Base-by-base conservation (phyloP, 805 yeast genomes). In the Barnettozyma sp. region DNA sequence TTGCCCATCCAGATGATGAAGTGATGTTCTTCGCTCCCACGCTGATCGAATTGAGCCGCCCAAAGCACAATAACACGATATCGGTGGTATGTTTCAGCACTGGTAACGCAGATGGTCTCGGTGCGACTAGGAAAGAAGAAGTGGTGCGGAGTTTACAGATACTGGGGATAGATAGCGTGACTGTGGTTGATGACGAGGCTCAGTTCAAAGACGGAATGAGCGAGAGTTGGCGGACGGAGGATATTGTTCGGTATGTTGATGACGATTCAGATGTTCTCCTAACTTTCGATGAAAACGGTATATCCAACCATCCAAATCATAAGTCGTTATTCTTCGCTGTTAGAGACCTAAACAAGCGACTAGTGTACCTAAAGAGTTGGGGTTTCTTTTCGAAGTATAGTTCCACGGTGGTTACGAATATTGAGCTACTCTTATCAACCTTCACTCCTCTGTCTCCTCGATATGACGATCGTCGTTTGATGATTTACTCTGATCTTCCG, bases 1-100 rank as follows among this genome's bases (percentile, higher is more conserved):
- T 87, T 26, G 96, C 95, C 1, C 99, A 92, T 58, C 99, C 99
- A 0, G 99, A 92, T 58, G 99, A 92, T 57, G 99, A 92, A 59
- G 88, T 86, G 34, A 92, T 92, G 98, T 92, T 92, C 59, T 92
- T 92, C 51, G 76, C 86, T 1, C 98, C 98, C 0, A 66, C 88
- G 0, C 45, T 87, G 22, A 56, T 72, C 7, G 79, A 74, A 43
- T 43, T 68, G n/a, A 44, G 67, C 8, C 69, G 70, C 41, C 59
- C 68, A 1, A 58, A 66, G 33, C 63, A 72, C 45, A 54, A 64
- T 35, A 81, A 80, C 49, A 44, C 52, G 7, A 60, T 87, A 12
- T 66, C 71, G 25, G 50, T 88, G 10, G 50, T 86, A 7, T 84
- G 94, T 44, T 70, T 85, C 36, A 80, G 94, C 3, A 68, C 66